Evolutionary conservation across 768 basidiomycete species (phyloP), one percentile per base, ranked within the genome.

Genomic region (Pulveroboletus ravenelii): DNA sequence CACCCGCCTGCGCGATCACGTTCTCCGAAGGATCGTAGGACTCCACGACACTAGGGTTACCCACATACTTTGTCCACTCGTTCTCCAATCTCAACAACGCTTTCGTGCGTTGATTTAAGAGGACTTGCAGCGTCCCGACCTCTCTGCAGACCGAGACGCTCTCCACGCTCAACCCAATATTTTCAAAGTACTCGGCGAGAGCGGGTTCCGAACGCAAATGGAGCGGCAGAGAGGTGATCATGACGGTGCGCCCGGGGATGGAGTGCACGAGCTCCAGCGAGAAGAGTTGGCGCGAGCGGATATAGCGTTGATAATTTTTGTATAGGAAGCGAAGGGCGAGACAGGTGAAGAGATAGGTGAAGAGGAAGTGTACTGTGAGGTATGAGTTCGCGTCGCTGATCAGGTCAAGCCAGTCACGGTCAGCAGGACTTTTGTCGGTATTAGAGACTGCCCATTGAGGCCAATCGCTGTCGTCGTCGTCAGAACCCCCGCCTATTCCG

Each of bases 241-340:
- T 79, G 27, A 97, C 88, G 0, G 96, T 97, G 20, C 95, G 84
- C 1, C 93, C 92, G 0, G 94, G 86, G 39, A 97, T 89, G 10
- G 92, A 94, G 62, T 96, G 93, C 12, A 94, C 93, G 15, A 96
- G 81, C 65, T 97, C 93, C 32, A 99, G 75, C 0, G 91, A 90
- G 71, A 94, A 98, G 10, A 96, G 79, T 63, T 98, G 96, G 1
- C 96, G 84, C 0, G 91, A 84, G 20, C 86, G 86, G 50, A 97
- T 80, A 72, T 93, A 96, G 20, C 87, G 82, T 35, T 82, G 78
- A 67, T 93, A 98, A 67, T 94, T 96, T 55, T 82, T 81, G 74
- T 92, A 84, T 46, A 95, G 82, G 71, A 89, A 90, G 53, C 84
- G 84, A 50, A 98, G 79, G 1, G 92, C 79, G 45, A 97, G 81